phyloP scores from a whole-genome alignment of 1,284 basidiomycete species.

The Fomitopsis betulina region DNA sequence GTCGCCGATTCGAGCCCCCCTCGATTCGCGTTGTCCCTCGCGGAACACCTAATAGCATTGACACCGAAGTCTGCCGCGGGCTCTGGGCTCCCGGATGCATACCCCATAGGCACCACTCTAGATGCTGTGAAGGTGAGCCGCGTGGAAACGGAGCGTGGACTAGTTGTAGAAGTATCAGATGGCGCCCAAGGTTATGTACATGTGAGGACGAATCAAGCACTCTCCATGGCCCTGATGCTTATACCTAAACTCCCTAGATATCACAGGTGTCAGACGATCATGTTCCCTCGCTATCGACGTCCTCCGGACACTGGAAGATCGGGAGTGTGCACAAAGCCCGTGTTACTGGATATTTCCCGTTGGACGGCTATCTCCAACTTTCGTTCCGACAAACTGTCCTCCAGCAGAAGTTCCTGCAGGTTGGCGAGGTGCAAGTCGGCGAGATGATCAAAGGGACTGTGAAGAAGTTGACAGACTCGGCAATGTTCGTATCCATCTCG shows the following conservation, averaged over 20 bases:
- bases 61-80: conserved; percentile 32
- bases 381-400: conserved; percentile 83
- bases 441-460: conserved; percentile 83
- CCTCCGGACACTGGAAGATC: conserved; percentile 76
- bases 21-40: conserved; percentile 76
- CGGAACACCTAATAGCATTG: conserved; percentile 69
- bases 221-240: background rate
- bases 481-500: conserved; percentile 81
- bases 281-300: conserved; percentile 65
- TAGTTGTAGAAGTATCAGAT: conserved; percentile 64
- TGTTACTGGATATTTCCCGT: conserved; percentile 82
- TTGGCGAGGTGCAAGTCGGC: conserved; percentile 81
- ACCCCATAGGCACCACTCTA: conserved; percentile 72
- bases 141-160: conserved; percentile 80
- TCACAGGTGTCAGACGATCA: conserved; percentile 94
- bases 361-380: conserved; percentile 89
- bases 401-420: conserved; percentile 84
- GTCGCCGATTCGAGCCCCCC: conserved; percentile 67
- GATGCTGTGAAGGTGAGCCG: conserved; percentile 69
- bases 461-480: conserved; percentile 75
- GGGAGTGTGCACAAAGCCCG: conserved; percentile 83
- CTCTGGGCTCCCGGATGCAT: conserved; percentile 47
- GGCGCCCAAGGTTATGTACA: conserved; percentile 81
- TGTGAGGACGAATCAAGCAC: conserved; percentile 42
- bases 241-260: conserved; percentile 50